Percentiles rank a stretch among this genome's conserved stretches.
Evolutionary conservation across 2,329 filamentous ascomycete genomes (phyloP).

Genomic region (Nigrospora sphaerica): DNA sequence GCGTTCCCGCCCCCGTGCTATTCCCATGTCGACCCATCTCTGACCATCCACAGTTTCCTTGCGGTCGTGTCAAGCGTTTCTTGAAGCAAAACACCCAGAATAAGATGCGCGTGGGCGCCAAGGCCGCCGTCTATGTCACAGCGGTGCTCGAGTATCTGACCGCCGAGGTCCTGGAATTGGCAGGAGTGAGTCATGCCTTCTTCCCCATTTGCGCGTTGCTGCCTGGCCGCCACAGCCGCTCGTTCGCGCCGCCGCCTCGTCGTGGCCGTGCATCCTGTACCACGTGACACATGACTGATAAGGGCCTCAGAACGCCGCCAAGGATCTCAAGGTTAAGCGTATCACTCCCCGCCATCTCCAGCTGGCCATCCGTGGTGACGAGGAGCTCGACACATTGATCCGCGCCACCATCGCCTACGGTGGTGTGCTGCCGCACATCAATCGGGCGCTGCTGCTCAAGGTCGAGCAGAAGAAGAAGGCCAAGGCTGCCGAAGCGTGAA

Average conservation of each 20-base stretch:
- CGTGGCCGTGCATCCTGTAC: neutral
- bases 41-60: slow-evolving; percentile 68
- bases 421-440: slow-evolving; percentile 98
- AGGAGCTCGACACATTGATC: slow-evolving; percentile 96
- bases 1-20: neutral
- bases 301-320: slow-evolving; percentile 72
- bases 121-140: slow-evolving; percentile 96
- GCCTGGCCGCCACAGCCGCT: slow-evolving; percentile 5
- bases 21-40: neutral
- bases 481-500: slow-evolving; percentile 40
- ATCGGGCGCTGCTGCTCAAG: slow-evolving; percentile 90
- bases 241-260: slow-evolving; percentile 7
- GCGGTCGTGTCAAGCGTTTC: slow-evolving; percentile 99
- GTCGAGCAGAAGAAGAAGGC: slow-evolving; percentile 96
- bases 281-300: slow-evolving; percentile 4
- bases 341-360: slow-evolving; percentile 97
- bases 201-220: slow-evolving; percentile 3
- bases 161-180: slow-evolving; percentile 94
- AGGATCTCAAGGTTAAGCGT: slow-evolving; percentile 99
- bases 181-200: slow-evolving; percentile 57
- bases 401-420: slow-evolving; percentile 96
- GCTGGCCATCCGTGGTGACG: slow-evolving; percentile 95
- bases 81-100: slow-evolving; percentile 98
- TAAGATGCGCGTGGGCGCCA: slow-evolving; percentile 99
- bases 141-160: slow-evolving; percentile 97